phyloP scores from a whole-genome alignment of 768 basidiomycete genomes.

The Candolleomyces efflorescens region DNA sequence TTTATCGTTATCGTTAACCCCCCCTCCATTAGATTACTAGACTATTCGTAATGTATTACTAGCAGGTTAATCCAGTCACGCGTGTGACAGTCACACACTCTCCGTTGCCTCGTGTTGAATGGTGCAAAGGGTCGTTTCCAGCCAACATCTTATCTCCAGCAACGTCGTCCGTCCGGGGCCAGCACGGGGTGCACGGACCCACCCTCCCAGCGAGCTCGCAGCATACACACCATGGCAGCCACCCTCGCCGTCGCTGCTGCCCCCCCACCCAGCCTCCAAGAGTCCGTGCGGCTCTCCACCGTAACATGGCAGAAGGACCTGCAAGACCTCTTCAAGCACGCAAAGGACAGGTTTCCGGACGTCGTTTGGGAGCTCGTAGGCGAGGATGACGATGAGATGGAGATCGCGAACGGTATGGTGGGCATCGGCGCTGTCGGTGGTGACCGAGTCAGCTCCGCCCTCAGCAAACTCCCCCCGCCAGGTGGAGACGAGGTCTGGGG shows the following conservation, averaged over 20 bases:
- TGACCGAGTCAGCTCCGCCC: background rate
- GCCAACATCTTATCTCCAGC: too few relatives aligned
- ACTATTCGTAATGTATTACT: too few relatives aligned
- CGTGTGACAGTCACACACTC: too few relatives aligned
- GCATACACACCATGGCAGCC: background rate
- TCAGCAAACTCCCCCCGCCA: constrained; percentile 12
- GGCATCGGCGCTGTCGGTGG: background rate
- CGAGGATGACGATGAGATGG: constrained; percentile 38
- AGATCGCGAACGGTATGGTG: constrained; percentile 19
- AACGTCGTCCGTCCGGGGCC: too few relatives aligned
- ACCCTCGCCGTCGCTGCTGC: constrained; percentile 14
- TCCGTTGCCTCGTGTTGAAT: too few relatives aligned
- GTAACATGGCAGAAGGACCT: constrained; percentile 79
- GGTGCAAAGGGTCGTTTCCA: too few relatives aligned
- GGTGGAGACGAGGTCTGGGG: constrained; percentile 73
- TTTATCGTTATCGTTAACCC: too few relatives aligned
- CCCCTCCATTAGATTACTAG: too few relatives aligned
- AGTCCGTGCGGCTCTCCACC: constrained; percentile 67
- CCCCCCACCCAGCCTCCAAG: constrained; percentile 51
- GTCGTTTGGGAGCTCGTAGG: constrained; percentile 81
- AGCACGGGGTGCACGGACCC: too few relatives aligned
- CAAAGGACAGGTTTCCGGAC: constrained; percentile 94
- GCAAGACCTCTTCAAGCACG: constrained; percentile 66
- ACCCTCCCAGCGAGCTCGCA: too few relatives aligned
- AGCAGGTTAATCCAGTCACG: too few relatives aligned